A percentile compares a stretch with the other conserved stretches of the same genome.
phyloP scores from a whole-genome alignment of 495 filamentous ascomycete genomes.

The Aspergillus olivimuriae region DNA sequence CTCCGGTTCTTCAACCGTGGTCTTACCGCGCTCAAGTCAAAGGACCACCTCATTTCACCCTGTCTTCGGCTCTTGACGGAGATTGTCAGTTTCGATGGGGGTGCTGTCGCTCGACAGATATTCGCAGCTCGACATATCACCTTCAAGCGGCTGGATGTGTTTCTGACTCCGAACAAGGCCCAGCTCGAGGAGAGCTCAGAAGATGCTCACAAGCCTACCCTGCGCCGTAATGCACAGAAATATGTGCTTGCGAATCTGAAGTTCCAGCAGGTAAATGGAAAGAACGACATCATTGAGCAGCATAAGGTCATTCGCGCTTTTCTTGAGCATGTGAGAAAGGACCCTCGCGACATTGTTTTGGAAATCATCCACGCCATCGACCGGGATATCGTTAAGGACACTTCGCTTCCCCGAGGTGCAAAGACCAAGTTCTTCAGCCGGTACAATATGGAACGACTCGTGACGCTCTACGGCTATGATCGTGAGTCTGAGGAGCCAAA shows the following conservation, averaged over 20 bases:
- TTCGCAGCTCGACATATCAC: slow-evolving; percentile 65
- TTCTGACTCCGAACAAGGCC: slow-evolving; percentile 39
- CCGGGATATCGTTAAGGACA: slow-evolving; percentile 61
- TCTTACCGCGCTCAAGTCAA: slow-evolving; percentile 63
- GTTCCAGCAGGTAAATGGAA: slow-evolving; percentile 61
- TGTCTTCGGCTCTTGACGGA: slow-evolving; percentile 75
- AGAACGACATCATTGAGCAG: slow-evolving; percentile 69
- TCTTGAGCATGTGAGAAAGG: slow-evolving; percentile 63
- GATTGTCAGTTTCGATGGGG: slow-evolving; percentile 73
- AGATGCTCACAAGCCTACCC: slow-evolving; percentile 54
- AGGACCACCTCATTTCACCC: slow-evolving; percentile 80
- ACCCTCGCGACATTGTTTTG: slow-evolving; percentile 60
- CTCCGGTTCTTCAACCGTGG: slow-evolving; percentile 65
- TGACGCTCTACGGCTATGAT: slow-evolving; percentile 63
- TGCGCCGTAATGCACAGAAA: slow-evolving; percentile 68
- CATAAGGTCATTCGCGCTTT: slow-evolving; percentile 62
- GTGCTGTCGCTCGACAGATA: slow-evolving; percentile 61
- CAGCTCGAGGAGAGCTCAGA: slow-evolving; percentile 46
- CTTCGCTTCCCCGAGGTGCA: slow-evolving; percentile 56
- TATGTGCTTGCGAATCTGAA: slow-evolving; percentile 70
- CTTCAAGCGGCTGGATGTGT: slow-evolving; percentile 61
- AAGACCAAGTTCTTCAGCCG: slow-evolving; percentile 69
- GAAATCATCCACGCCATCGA: slow-evolving; percentile 63
- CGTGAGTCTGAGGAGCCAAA: slow-evolving; percentile 33
- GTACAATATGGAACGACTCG: slow-evolving; percentile 61